Percentiles rank a stretch among this genome's conserved stretches.
Evolutionary conservation across 495 filamentous ascomycete species (phyloP).

Genomic region (Aspergillus sparsus): DNA sequence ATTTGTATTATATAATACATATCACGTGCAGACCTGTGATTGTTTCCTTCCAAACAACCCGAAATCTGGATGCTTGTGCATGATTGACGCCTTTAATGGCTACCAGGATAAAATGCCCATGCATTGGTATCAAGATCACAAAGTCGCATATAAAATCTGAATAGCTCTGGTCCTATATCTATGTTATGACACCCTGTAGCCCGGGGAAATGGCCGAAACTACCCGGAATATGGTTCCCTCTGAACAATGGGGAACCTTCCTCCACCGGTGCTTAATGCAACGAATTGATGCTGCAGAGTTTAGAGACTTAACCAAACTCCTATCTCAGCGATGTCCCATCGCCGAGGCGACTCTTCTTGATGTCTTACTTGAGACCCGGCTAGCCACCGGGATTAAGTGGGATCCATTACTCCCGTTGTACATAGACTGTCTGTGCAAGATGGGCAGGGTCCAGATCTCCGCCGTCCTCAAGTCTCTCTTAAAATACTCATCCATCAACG

Average conservation of each 20-base stretch:
- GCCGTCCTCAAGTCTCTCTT: slow-evolving; percentile 60
- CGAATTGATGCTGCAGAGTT: slow-evolving; percentile 49
- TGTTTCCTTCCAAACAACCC: no score
- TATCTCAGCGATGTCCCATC: slow-evolving; percentile 35
- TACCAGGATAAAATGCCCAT: slow-evolving; percentile 20
- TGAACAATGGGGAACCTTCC: slow-evolving; percentile 48
- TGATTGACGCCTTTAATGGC: not conserved
- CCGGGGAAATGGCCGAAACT: slow-evolving; percentile 3
- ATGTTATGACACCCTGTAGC: slow-evolving; percentile 16
- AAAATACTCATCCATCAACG: slow-evolving; percentile 54
- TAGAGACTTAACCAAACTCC: slow-evolving; percentile 38
- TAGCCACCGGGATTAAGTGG: slow-evolving; percentile 49
- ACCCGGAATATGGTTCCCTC: slow-evolving; percentile 25
- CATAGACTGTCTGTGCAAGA: slow-evolving; percentile 58
- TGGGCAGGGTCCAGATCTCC: slow-evolving; percentile 53
- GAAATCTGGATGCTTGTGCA: no score
- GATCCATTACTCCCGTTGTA: slow-evolving; percentile 68
- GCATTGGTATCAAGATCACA: slow-evolving; percentile 13
- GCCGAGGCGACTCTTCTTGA: slow-evolving; percentile 53
- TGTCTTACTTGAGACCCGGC: slow-evolving; percentile 57
- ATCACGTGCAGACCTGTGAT: no score
- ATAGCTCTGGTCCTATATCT: not conserved
- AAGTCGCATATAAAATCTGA: slow-evolving; percentile 10
- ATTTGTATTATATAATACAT: no score
- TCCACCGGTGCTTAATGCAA: slow-evolving; percentile 45